These are phyloP conservation scores for Rhizodiscina lignyota DNA, from an alignment of 495 filamentous ascomycete species.

Conservation along the genomic window DNA sequence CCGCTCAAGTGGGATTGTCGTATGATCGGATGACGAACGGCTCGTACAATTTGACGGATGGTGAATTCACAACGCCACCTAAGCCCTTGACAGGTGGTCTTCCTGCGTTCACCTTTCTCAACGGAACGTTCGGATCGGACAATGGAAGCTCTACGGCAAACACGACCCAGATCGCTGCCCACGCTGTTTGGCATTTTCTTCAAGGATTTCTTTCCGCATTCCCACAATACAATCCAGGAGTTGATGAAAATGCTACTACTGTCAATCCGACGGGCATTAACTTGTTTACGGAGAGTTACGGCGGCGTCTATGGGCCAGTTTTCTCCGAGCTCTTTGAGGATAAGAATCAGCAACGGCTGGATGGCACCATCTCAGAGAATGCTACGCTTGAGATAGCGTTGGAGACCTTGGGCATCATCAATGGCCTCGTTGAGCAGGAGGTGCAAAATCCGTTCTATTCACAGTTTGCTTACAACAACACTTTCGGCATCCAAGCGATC, in stretches of 20 bases:
- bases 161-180: slow-evolving; percentile 34
- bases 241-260: slow-evolving; percentile 21
- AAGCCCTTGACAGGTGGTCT: slow-evolving; percentile 20
- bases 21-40: slow-evolving; percentile 37
- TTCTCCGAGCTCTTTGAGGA: slow-evolving; percentile 16
- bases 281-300: slow-evolving; percentile 26
- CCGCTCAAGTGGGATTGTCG: slow-evolving; percentile 39
- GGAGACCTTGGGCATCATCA: slow-evolving; percentile 39
- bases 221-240: slow-evolving; percentile 33
- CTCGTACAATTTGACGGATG: slow-evolving; percentile 19
- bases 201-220: slow-evolving; percentile 40
- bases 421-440: slow-evolving; percentile 45
- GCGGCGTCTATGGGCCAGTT: slow-evolving; percentile 42
- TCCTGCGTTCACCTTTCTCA: slow-evolving; percentile 32
- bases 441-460: slow-evolving; percentile 23
- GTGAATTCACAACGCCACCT: slow-evolving; percentile 12
- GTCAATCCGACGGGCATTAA: background rate
- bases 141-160: slow-evolving; percentile 28
- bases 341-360: slow-evolving; percentile 34
- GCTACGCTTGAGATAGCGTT: slow-evolving; percentile 25
- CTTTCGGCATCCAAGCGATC: slow-evolving; percentile 33
- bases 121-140: slow-evolving; percentile 39
- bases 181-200: slow-evolving; percentile 41
- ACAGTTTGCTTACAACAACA: slow-evolving; percentile 26
- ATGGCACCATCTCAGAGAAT: slow-evolving; percentile 12